These are phyloP conservation scores for Coniochaeta sp. DNA, from an alignment of 2,329 filamentous ascomycete genomes.

Conservation along the genomic window DNA sequence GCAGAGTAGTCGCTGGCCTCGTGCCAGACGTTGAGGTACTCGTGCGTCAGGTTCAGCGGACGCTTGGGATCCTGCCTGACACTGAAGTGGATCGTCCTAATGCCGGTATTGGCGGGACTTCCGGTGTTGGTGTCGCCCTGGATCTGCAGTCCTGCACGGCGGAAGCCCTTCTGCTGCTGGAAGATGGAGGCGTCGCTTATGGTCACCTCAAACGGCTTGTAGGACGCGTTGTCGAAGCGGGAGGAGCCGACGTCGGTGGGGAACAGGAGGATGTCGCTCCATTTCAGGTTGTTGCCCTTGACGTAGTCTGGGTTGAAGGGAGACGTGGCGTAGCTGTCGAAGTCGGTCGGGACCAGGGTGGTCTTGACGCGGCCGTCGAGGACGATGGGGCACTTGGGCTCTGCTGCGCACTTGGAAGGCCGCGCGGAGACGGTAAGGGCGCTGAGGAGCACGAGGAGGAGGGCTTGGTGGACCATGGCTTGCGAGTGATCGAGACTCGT, in stretches of 20 bases:
- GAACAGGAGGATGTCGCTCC: slow-evolving; percentile 28
- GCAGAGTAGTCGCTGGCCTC: slow-evolving; percentile 27
- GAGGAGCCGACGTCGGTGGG: slow-evolving; percentile 13
- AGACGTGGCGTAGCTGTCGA: slow-evolving; percentile 21
- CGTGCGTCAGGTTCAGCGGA: slow-evolving; percentile 26
- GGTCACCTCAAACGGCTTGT: slow-evolving; percentile 33
- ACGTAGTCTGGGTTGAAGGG: slow-evolving; percentile 28
- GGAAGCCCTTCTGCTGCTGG: slow-evolving; percentile 35
- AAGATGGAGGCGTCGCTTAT: slow-evolving; percentile 36
- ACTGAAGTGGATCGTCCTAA: slow-evolving; percentile 28
- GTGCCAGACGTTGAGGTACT: slow-evolving; percentile 30
- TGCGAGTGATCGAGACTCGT: not conserved
- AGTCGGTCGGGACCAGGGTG: slow-evolving; percentile 16
- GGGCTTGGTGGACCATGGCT: slow-evolving; percentile 10
- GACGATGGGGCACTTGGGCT: slow-evolving; percentile 24
- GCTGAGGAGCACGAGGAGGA: slow-evolving; percentile 11
- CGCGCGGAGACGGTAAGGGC: slow-evolving; percentile 3
- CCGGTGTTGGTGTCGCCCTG: slow-evolving; percentile 29
- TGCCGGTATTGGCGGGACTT: slow-evolving; percentile 24
- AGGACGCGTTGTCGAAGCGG: slow-evolving; percentile 29
- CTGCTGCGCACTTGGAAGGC: slow-evolving; percentile 2
- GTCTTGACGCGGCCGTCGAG: slow-evolving; percentile 27
- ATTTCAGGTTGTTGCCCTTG: slow-evolving; percentile 24
- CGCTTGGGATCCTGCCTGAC: slow-evolving; percentile 22
- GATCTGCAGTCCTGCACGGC: slow-evolving; percentile 36